Conservation (phyloP, 192 early-diverging fungal species). For the Backusella tarrabulga region DNA sequence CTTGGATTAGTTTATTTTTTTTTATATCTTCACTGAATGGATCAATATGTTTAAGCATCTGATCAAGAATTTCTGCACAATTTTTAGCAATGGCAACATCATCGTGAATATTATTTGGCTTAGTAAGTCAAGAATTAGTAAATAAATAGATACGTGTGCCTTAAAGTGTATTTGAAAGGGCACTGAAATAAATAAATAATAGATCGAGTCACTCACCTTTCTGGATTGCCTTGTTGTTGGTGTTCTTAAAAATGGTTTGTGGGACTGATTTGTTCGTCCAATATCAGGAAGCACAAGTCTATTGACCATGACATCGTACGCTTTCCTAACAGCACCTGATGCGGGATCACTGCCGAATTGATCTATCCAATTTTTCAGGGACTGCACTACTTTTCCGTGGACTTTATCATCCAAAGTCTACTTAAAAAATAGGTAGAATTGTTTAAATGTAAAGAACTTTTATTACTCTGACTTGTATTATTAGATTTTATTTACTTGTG, state of each 20-base stretch:
- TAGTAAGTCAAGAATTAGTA: neutral
- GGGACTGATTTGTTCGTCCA: neutral
- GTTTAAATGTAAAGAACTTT: neutral
- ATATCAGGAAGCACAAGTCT: neutral
- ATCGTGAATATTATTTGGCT: slow-evolving; percentile 35
- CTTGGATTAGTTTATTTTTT: slow-evolving; percentile 54
- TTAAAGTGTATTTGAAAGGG: neutral
- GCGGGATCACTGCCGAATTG: slow-evolving; percentile 24
- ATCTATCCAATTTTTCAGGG: slow-evolving; percentile 27
- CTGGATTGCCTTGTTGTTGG: neutral
- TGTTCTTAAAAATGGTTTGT: neutral
- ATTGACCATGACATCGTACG: slow-evolving; percentile 21
- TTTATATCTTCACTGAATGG: slow-evolving; percentile 50
- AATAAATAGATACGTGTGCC: neutral
- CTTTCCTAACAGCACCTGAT: slow-evolving; percentile 17
- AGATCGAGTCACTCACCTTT: neutral
- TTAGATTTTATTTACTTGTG: slow-evolving; percentile 12
- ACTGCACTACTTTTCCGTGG: slow-evolving; percentile 23
- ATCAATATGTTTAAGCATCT: slow-evolving; percentile 54
- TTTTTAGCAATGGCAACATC: slow-evolving; percentile 54
- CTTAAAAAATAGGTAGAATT: neutral
- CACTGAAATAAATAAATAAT: neutral
- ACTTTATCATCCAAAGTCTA: slow-evolving; percentile 25
- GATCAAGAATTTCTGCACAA: slow-evolving; percentile 47
- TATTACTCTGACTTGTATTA: neutral